Base-by-base conservation (phyloP, 148 eudicot species). In the Fagopyrum homotropicum region DNA sequence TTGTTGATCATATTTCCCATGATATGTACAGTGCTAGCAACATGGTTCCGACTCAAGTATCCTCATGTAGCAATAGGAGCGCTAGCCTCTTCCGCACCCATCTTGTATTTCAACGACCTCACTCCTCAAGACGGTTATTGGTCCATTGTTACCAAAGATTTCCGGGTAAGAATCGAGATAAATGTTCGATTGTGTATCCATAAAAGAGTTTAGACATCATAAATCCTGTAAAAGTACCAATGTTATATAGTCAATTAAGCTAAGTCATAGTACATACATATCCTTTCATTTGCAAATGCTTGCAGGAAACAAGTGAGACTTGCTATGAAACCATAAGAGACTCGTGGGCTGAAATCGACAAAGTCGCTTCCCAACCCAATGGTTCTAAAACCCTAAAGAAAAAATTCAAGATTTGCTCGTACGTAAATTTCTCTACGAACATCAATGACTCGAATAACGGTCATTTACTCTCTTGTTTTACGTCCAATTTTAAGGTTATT, bases 1-100 rank as follows among this genome's bases (percentile, higher is more conserved):
- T 22, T 22, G 26, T 22, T 22, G 26, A 22, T 35, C 40, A 35
- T 35, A 35, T 35, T 35, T 1, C 2, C 40, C 1, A 35, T 2
- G 3, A 35, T 2, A 35, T 35, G 40, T 35, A 43, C 43, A 93
- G 98, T 91, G 97, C 73, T 93, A 74, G 98, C 98, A 15, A 88
- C 95, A 49, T 93, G 98, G 98, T 91, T 93, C 94, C 83, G 97
- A 78, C 93, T 93, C 76, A 93, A 93, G 77, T 91, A 93, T 79
- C 98, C 97, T 29, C 94, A 93, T 76, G 77, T 91, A 54, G 88
- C 95, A 2, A 80, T 91, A 55, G 98, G 98, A 17, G 98, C 98
- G 0, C 88, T 91, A 45, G 92, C 98, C 83, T 87, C 98, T 63
- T 93, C 98, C 43, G 98, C 98, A 45, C 98, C 98, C 6, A 73